Evolutionary conservation across 2,329 filamentous ascomycete species (phyloP), one percentile per base, ranked within the genome.

Genomic region (Ophiocordyceps sinensis): DNA sequence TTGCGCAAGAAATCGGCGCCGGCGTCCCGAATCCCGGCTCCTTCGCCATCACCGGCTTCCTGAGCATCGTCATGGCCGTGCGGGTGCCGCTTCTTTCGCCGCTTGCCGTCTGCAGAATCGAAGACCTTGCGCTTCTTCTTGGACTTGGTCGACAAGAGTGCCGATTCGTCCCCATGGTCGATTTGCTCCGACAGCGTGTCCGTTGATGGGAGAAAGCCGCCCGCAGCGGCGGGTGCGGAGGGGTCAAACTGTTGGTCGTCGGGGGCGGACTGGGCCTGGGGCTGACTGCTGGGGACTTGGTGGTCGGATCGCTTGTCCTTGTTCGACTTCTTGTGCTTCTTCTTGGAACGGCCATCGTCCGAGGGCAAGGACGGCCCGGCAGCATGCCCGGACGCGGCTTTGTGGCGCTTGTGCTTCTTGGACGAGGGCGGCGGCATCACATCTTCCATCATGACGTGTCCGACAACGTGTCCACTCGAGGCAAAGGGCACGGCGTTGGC

Each of bases 101-200:
- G 48, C 43, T 58, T 58, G n/a, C 49, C 49, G 10, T 59, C 57
- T 6, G 46, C 40, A 3, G 53, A 51, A 39, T 54, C 52, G 5
- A 55, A 53, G 1, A 50, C 42, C 42, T 55, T 60, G 47, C 59
- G 56, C 45, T 61, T 62, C 47, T 56, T 55, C 43, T 55, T 61
- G 14, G 49, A 40, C 15, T 54, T 51, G 3, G 49, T 43, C 21
- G 51, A 47, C 32, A 49, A 42, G 26, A 46, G 38, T 3, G 41
- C 40, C 4, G 39, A 40, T 23, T 50, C 52, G 10, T 7, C 35
- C 17, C 55, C 51, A 31, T 21, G 35, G 40, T 31, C 43, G 15
- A 28, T 43, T 38, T 19, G 37, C 39, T 40, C 41, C 28, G 9
- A 39, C 3, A 39, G 21, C 26, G 42, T 32, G 31, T 44, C 49